Evolutionary conservation across 371 early-diverging fungal species (phyloP).

Genomic region (Neoconidiobolus thromboides): DNA sequence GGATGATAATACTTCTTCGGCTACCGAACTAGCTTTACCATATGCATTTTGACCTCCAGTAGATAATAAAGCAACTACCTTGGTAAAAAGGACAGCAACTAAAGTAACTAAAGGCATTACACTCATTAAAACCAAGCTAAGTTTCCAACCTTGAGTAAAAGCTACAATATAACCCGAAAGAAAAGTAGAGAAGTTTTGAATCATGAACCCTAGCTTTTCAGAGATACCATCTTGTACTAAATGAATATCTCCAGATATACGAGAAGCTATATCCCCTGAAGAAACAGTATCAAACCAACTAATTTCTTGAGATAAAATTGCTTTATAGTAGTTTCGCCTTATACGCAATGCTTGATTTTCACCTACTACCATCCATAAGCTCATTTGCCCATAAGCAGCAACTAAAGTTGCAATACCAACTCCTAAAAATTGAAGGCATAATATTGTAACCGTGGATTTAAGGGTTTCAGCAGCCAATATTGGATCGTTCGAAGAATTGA

Average conservation of each 20-base stretch:
- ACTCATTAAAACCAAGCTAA: slow-evolving; percentile 35
- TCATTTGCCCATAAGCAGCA: slow-evolving; percentile 17
- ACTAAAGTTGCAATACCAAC: slow-evolving; percentile 29
- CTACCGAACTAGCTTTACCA: slow-evolving; percentile 44
- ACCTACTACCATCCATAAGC: slow-evolving; percentile 23
- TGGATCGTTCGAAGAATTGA: not conserved
- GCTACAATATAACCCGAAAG: slow-evolving; percentile 22
- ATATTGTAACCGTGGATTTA: not conserved
- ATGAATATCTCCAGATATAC: slow-evolving; percentile 60
- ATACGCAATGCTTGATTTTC: slow-evolving; percentile 38
- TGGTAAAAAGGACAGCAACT: slow-evolving; percentile 23
- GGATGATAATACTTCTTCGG: slow-evolving; percentile 65
- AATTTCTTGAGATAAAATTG: slow-evolving; percentile 41
- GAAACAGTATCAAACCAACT: slow-evolving; percentile 57
- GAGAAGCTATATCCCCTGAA: slow-evolving; percentile 60
- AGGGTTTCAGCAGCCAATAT: not conserved
- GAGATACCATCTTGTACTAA: slow-evolving; percentile 29
- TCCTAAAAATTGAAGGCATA: slow-evolving; percentile 33
- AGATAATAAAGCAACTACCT: slow-evolving; percentile 30
- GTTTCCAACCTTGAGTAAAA: slow-evolving; percentile 40
- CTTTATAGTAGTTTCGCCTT: slow-evolving; percentile 25
- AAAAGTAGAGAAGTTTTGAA: slow-evolving; percentile 10
- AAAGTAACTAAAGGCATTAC: slow-evolving; percentile 26
- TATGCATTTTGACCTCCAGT: slow-evolving; percentile 20
- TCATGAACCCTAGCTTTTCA: slow-evolving; percentile 8